Conservation (phyloP, 225 moss, liverwort and hornwort genomes). For the Physcomitrellopsis africana region DNA sequence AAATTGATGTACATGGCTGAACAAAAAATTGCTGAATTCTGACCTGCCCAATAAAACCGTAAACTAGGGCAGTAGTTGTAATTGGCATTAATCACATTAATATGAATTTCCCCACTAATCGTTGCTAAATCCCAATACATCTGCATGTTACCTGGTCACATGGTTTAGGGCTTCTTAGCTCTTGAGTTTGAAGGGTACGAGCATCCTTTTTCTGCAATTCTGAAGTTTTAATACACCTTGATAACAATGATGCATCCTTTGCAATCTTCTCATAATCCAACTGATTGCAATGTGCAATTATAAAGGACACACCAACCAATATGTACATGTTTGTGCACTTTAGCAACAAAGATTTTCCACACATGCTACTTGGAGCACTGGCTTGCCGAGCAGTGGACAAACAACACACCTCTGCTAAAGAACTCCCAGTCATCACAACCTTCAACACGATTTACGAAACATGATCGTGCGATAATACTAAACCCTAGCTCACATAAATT, state of each 20-base stretch:
- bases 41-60: no score
- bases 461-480: not conserved
- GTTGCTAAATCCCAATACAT: no score
- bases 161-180: no score
- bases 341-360: conserved; percentile 25
- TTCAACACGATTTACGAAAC: conserved; percentile 32
- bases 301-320: not conserved
- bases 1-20: no score
- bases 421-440: conserved; percentile 53
- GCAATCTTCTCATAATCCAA: conserved; percentile 22
- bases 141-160: no score
- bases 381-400: conserved; percentile 32
- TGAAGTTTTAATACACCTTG: not conserved
- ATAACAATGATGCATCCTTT: not conserved
- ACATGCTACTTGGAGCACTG: conserved; percentile 28
- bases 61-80: no score
- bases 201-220: no score
- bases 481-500: not conserved
- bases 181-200: no score
- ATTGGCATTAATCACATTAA: no score
- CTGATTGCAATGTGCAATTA: no score
- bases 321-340: conserved; percentile 36
- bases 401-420: conserved; percentile 40
- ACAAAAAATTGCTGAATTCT: no score
- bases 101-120: no score